Base-by-base conservation (phyloP, 2,329 filamentous ascomycete species). In the Graphilbum sp. region DNA sequence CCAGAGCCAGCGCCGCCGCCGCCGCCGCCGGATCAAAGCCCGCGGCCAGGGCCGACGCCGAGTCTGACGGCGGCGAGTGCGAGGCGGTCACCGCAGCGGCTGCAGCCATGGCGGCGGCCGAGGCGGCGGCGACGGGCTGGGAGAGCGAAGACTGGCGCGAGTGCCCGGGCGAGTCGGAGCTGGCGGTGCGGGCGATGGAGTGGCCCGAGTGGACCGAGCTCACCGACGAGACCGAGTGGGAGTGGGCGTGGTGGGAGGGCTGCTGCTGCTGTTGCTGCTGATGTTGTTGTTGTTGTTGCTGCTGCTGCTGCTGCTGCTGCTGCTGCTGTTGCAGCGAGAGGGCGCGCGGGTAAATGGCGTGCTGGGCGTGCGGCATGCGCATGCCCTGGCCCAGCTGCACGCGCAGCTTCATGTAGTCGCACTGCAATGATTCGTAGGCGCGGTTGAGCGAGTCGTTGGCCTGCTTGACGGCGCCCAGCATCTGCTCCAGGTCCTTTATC, bases 401-500 rank as follows among this genome's bases (percentile, higher is more conserved):
- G 9, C 29, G 25, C 4, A 65, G 54, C 39, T 55, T 54, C 39
- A 60, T 42, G 47, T 61, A 62, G 44, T 65, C 61, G 36, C 53
- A 46, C 35, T 69, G 65, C 18, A 72, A 57, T n/a, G 53, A 50
- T 21, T 59, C 54, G 49, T 75, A 73, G 5, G 69, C 69, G 37
- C 63, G 60, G 43, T 64, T 63, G 38, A 77, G 63, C 25, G 62
- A 60, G 41, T 65, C 66, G 51, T 75, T 70, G 46, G 66, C 68
- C 19, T 67, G 62, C 43, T 66, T 64, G 36, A 72, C 56, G 16
- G 68, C 63, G 34, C 54, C 54, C 24, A 78, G 63, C 47, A 72
- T 63, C 27, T 60, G 51, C 51, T 78, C 73, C 17, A 79, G 64
- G 46, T 78, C 73, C 43, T 68, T 67, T 48, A 76, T 75, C 43